Conservation (phyloP, 2,329 filamentous ascomycete genomes). For the Colletotrichum ledebouriae region DNA sequence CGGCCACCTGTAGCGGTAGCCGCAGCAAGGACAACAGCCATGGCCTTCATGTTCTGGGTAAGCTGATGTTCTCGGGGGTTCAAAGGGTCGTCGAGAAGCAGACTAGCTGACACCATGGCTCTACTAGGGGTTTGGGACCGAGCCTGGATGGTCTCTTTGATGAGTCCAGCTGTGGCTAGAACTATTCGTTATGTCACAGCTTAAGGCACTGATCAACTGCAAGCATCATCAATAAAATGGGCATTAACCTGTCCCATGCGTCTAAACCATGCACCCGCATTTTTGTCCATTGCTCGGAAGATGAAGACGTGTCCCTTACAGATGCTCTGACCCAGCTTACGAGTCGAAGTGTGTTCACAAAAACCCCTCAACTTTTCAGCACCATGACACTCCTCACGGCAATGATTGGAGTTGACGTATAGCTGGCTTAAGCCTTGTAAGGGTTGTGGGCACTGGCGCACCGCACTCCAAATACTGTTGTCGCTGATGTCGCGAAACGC, state of each 20-base stretch:
- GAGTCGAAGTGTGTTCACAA: no score
- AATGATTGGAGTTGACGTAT: no score
- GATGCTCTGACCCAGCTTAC: no score
- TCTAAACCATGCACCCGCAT: not conserved
- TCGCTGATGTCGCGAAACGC: not conserved
- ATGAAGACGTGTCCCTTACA: no score
- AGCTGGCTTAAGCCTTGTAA: no score
- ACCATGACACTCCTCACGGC: no score
- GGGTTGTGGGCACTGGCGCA: not conserved
- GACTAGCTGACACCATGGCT: not conserved
- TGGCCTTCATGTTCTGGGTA: constrained; percentile 26
- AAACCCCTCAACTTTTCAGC: no score
- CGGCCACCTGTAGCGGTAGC: not conserved
- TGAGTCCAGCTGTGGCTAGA: constrained; percentile 33
- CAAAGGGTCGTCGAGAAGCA: no score
- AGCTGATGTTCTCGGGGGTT: not conserved
- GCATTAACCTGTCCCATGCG: not conserved
- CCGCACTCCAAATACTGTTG: not conserved
- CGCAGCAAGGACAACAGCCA: constrained; percentile 30
- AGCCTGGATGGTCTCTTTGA: constrained; percentile 40
- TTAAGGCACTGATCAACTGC: not conserved
- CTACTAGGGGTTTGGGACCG: constrained; percentile 40
- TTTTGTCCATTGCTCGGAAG: no score
- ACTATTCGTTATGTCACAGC: not conserved
- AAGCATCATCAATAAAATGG: not conserved